Conservation (phyloP, 805 yeast genomes). For the Ogataea paradorogensis region DNA sequence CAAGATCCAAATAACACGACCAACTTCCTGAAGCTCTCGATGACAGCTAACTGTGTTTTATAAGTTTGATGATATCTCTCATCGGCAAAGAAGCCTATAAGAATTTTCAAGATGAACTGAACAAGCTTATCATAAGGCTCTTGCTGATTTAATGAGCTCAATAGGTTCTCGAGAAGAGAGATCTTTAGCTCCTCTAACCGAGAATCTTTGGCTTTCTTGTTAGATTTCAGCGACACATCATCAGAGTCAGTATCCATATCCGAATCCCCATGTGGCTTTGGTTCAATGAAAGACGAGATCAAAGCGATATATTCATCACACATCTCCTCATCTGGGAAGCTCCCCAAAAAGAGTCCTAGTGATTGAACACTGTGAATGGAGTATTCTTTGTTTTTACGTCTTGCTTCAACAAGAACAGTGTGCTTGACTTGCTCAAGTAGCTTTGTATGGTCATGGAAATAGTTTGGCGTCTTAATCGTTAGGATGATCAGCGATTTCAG, state of each 20-base stretch:
- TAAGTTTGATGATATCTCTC: constrained; percentile 15
- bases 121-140: constrained; percentile 42
- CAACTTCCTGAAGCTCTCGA: constrained; percentile 4
- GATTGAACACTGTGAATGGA: constrained; percentile 52
- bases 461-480: constrained; percentile 42
- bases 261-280: constrained; percentile 29
- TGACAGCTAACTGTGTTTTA: constrained; percentile 18
- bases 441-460: constrained; percentile 26
- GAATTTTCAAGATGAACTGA: constrained; percentile 36
- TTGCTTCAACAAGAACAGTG: constrained; percentile 56
- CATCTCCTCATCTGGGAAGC: constrained; percentile 32
- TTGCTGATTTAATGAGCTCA: constrained; percentile 39
- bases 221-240: constrained; percentile 25
- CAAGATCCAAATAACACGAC: neutral
- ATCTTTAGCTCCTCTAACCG: constrained; percentile 20
- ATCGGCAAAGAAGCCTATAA: constrained; percentile 24
- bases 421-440: constrained; percentile 40
- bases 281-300: constrained; percentile 18
- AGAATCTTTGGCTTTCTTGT: constrained; percentile 20
- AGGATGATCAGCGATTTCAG: constrained; percentile 66
- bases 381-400: constrained; percentile 63
- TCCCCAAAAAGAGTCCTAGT: constrained; percentile 45
- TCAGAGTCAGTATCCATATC: constrained; percentile 40
- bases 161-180: constrained; percentile 12
- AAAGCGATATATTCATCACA: constrained; percentile 38